Percentiles rank a stretch among this genome's conserved stretches.
phyloP scores from a whole-genome alignment of 1,284 basidiomycete genomes.

The Sanghuangporus sanghuang region DNA sequence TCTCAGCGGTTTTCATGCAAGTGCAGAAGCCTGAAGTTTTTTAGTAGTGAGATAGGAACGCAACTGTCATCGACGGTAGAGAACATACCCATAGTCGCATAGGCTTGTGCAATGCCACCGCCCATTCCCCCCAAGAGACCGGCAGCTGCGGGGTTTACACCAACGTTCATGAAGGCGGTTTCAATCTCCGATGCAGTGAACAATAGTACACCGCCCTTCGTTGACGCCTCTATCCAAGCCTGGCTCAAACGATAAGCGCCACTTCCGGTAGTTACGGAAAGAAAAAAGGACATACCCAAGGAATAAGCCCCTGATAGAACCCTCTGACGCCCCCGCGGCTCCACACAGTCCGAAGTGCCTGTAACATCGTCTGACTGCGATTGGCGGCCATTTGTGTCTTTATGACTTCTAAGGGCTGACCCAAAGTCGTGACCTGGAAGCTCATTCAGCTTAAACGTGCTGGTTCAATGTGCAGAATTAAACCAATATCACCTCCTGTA shows the following conservation, averaged over 20 bases:
- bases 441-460: conserved; percentile 5
- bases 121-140: conserved; percentile 96
- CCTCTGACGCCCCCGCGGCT: conserved; percentile 85
- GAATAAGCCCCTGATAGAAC: conserved; percentile 98
- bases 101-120: conserved; percentile 96
- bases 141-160: conserved; percentile 75
- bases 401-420: conserved; percentile 96
- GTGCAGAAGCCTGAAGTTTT: conserved; percentile 86
- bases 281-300: conserved; percentile 66
- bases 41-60: background rate
- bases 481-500: conserved; percentile 41
- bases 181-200: conserved; percentile 97
- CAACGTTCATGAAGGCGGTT: conserved; percentile 56
- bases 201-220: conserved; percentile 94
- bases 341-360: conserved; percentile 87
- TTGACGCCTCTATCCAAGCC: conserved; percentile 99
- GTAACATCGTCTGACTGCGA: conserved; percentile 83
- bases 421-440: conserved; percentile 86
- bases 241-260: conserved; percentile 28
- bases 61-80: background rate
- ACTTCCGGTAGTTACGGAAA: background rate
- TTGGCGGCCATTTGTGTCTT: conserved; percentile 99
- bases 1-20: conserved; percentile 98
- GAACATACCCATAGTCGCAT: conserved; percentile 95
- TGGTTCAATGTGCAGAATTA: background rate